Evolutionary conservation across 2,329 filamentous ascomycete species (phyloP), one percentile per base, ranked within the genome.

Genomic region (Emydomyces testavorans): DNA sequence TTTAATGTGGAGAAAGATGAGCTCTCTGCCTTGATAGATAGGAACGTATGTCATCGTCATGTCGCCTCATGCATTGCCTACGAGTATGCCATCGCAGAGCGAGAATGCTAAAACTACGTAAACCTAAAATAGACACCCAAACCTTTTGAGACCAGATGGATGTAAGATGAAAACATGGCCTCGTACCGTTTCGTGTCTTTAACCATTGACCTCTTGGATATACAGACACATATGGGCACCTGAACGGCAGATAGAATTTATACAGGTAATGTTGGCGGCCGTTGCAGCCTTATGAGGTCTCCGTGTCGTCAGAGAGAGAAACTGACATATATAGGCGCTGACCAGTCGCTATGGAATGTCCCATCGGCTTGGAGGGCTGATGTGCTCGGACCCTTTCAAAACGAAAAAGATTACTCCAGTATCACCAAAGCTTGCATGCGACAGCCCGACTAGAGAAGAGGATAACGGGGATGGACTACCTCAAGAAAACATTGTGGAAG

Each of bases 151-250:
- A 79, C 83, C 3, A 72, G 82, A 62, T 88, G 83, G 83, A 85
- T 87, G 77, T 79, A 65, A 61, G 77, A 20, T 38, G 15, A 31
- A n/a, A 23, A 21, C 16, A 18, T 8, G 29, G 13, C 7, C 16
- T n/a, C 5, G 5, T 8, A 15, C 3, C 4, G 2, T 6, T 31
- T 31, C 18, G 20, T 32, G 13, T 40, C 23, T 15, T 16, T 11
- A 10, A 8, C 18, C 18, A 11, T 31, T 48, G 23, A 48, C 13
- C 23, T 20, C 6, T 29, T 28, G 18, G 15, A 29, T 41, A 34
- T 28, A 29, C 52, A 80, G 77, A 55, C 85, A 87, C 53, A 73
- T 88, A 21, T 88, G 82, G 80, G 72, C 76, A 39, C 82, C 82
- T 0, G 75, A 78, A 56, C 62, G 65, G 15, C 81, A 86, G 56